A percentile compares a stretch with the other conserved stretches of the same genome.
Evolutionary conservation across 2,329 filamentous ascomycete species (phyloP).

Genomic region (Ceratocystis cacaofunesta): DNA sequence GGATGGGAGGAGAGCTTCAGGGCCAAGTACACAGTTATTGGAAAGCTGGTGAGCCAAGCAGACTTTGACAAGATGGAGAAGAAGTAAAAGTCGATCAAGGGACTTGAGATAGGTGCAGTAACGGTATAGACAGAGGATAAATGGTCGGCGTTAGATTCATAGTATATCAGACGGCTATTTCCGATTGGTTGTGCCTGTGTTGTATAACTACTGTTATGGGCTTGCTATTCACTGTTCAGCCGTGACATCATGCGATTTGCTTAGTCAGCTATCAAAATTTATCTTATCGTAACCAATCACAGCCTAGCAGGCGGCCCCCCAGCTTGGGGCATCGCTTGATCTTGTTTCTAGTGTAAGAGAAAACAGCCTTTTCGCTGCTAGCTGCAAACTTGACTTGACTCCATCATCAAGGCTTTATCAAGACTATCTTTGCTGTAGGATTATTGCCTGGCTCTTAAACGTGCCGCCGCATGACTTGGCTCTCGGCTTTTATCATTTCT

Average conservation of each 20-base stretch:
- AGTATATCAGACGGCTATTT: not conserved
- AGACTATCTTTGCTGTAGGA: too few relatives aligned
- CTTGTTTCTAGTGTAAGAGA: not conserved
- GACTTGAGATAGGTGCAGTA: not conserved
- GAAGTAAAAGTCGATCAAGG: slow-evolving; percentile 13
- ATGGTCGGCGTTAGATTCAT: not conserved
- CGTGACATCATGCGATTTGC: slow-evolving; percentile 4
- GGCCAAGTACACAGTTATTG: slow-evolving; percentile 93
- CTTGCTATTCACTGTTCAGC: not conserved
- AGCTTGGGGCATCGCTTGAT: not conserved
- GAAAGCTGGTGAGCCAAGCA: slow-evolving; percentile 52
- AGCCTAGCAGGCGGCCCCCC: not conserved
- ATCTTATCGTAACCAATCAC: not conserved
- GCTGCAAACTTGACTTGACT: too few relatives aligned
- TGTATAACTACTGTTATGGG: not conserved
- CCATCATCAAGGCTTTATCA: too few relatives aligned
- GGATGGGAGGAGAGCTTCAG: slow-evolving; percentile 90
- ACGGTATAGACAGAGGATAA: not conserved
- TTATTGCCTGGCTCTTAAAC: not conserved
- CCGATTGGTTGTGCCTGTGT: not conserved
- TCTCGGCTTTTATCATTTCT: too few relatives aligned
- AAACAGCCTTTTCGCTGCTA: not conserved
- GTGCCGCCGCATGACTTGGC: not conserved
- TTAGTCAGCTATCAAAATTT: not conserved
- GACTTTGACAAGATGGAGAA: slow-evolving; percentile 23